Base-by-base conservation (phyloP, 768 basidiomycete genomes). In the Leucogyrophana mollusca region DNA sequence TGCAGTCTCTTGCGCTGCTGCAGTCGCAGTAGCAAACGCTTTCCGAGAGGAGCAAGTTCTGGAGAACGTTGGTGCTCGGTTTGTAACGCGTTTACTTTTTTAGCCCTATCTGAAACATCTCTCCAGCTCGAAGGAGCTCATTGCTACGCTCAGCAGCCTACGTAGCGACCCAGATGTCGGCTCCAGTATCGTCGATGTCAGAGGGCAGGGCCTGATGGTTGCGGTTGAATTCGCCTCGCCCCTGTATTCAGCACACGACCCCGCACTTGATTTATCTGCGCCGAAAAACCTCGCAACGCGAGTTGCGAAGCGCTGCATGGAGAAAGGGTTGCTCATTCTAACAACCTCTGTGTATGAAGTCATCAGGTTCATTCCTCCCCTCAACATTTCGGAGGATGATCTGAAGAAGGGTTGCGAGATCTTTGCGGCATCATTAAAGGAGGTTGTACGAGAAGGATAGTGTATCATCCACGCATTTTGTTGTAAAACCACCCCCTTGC, bases 331-430 rank as follows among this genome's bases (percentile, higher is more conserved):
- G 72, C 63, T 96, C 40, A 79, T 95, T 33, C 72, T 97, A 47
- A 95, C 94, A 10, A 96, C 94, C 20, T 90, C 87, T 41, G 76
- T 90, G 20, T 94, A 88, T 63, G 87, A 94, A 63, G 86, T 87
- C 11, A 72, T 96, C 47, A 75, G 94, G 59, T 96, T 98, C 73
- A 97, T 98, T 57, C 95, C 95, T 4, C 81, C 95, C 13, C 66
- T 97, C 56, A 94, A 91, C 60, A 79, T 95, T 51, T 79, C 76
- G 18, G 65, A 80, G 64, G 78, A 74, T 61, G 91, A 97, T 61
- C 68, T 96, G 71, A 73, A 67, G 56, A 81, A 82, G 60, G 88
- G 88, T 0, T 73, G 71, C 47, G 58, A 63, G 32, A 82, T 90
- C 21, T 90, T 91, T 62, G 71, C 58, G 25, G 77, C 87, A 59